Evolutionary conservation across 208 protist species (phyloP).

Genomic region (Acanthamoeba quina): DNA sequence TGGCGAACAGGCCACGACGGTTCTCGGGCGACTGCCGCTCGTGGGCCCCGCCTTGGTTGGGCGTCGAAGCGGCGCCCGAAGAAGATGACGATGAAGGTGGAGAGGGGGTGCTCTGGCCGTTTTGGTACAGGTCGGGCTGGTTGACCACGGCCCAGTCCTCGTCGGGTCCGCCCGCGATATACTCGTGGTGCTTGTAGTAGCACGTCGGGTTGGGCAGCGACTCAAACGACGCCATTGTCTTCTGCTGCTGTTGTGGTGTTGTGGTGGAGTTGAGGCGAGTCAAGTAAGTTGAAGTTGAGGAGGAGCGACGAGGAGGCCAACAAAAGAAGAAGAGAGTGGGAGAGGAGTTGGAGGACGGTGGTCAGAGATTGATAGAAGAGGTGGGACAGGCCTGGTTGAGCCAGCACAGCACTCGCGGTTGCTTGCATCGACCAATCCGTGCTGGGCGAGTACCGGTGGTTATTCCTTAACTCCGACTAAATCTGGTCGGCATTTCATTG

Average conservation of each 20-base stretch:
- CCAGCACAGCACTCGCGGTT: too few relatives aligned
- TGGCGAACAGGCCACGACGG: background rate
- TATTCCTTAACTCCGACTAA: too few relatives aligned
- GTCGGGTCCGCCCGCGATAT: background rate
- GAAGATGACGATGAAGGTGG: background rate
- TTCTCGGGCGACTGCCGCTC: background rate
- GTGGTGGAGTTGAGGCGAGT: too few relatives aligned
- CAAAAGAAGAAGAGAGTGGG: background rate
- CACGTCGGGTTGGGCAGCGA: background rate
- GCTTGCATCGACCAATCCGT: too few relatives aligned
- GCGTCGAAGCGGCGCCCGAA: too few relatives aligned
- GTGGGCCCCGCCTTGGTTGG: too few relatives aligned
- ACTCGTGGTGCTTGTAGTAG: background rate
- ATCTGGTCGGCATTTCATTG: too few relatives aligned
- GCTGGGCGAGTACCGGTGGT: too few relatives aligned
- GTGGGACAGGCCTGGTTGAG: too few relatives aligned
- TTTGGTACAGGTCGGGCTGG: background rate
- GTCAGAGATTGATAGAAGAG: too few relatives aligned
- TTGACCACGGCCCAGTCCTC: background rate
- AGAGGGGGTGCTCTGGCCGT: background rate
- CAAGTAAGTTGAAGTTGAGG: background rate
- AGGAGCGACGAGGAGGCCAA: background rate
- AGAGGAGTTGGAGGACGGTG: too few relatives aligned
- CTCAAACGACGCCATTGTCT: background rate
- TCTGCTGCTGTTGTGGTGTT: background rate